These are phyloP conservation scores for Rhizopus arrhizus DNA, from an alignment of 371 early-diverging fungal species.

Conservation along the genomic window DNA sequence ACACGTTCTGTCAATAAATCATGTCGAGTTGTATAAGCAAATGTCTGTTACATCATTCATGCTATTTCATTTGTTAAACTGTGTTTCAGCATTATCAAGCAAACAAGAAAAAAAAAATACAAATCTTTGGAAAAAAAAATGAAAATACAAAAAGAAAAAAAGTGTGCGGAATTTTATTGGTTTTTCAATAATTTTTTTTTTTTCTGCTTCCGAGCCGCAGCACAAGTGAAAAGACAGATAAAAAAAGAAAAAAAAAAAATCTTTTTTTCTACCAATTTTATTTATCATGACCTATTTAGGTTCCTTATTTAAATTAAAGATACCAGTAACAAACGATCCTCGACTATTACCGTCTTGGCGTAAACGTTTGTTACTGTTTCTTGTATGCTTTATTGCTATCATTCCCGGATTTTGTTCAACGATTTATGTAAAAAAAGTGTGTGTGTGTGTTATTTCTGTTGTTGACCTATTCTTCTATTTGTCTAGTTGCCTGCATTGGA, in stretches of 20 bases:
- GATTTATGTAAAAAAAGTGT: constrained; percentile 36
- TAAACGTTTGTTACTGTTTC: constrained; percentile 36
- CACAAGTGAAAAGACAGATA: not conserved
- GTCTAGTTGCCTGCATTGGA: constrained; percentile 56
- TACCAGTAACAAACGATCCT: constrained; percentile 36
- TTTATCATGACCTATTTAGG: constrained; percentile 20
- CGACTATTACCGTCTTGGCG: constrained; percentile 41
- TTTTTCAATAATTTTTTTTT: too few species aligned
- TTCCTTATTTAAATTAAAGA: constrained; percentile 13
- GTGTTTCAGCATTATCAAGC: too few species aligned
- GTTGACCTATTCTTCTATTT: not conserved
- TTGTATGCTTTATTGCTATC: constrained; percentile 49
- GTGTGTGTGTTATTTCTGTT: not conserved
- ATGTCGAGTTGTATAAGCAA: too few species aligned
- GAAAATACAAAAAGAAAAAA: too few species aligned
- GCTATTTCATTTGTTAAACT: too few species aligned
- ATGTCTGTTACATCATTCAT: too few species aligned
- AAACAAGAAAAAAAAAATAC: too few species aligned
- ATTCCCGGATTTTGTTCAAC: constrained; percentile 57
- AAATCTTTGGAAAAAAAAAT: too few species aligned
- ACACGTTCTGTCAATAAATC: too few species aligned
- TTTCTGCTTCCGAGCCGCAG: too few species aligned
- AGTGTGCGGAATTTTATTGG: too few species aligned
- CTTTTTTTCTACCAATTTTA: constrained; percentile 3
- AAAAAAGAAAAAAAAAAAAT: constrained; percentile 2